Conservation (phyloP, 1,284 basidiomycete species). For the Puccinia hordei region DNA sequence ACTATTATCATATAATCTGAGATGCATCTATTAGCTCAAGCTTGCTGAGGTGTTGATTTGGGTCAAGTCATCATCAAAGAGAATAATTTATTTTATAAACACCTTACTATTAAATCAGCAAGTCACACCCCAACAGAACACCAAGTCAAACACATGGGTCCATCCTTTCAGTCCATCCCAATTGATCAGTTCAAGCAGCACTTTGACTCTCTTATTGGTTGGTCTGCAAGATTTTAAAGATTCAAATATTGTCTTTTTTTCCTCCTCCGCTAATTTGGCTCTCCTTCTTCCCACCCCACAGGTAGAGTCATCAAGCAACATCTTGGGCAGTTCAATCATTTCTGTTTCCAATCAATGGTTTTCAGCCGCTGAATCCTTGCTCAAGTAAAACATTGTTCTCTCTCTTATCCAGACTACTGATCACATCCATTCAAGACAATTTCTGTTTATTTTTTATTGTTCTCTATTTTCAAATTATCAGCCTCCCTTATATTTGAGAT, state of each 20-base stretch:
- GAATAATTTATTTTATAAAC: too few species aligned
- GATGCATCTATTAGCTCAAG: too few species aligned
- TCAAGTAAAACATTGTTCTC: conserved; percentile 69
- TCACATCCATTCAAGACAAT: neutral
- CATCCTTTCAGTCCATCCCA: neutral
- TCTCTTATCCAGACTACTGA: neutral
- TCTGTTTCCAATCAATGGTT: conserved; percentile 94
- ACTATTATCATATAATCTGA: too few species aligned
- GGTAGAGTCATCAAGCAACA: conserved; percentile 79
- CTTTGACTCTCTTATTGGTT: neutral
- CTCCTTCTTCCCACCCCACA: neutral
- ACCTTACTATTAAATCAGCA: too few species aligned
- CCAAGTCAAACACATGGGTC: neutral
- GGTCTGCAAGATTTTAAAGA: neutral
- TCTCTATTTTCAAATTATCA: conserved; percentile 57
- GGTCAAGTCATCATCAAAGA: too few species aligned
- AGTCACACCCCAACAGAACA: too few species aligned
- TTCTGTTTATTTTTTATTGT: neutral
- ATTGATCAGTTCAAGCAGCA: neutral
- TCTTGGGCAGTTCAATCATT: conserved; percentile 75
- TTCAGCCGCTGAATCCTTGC: conserved; percentile 77
- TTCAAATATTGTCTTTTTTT: too few species aligned
- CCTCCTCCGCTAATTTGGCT: neutral
- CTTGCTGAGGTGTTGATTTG: too few species aligned
- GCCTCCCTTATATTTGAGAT: conserved; percentile 80